phyloP scores from a whole-genome alignment of 805 yeast genomes.

The Metschnikowia vanudenii region DNA sequence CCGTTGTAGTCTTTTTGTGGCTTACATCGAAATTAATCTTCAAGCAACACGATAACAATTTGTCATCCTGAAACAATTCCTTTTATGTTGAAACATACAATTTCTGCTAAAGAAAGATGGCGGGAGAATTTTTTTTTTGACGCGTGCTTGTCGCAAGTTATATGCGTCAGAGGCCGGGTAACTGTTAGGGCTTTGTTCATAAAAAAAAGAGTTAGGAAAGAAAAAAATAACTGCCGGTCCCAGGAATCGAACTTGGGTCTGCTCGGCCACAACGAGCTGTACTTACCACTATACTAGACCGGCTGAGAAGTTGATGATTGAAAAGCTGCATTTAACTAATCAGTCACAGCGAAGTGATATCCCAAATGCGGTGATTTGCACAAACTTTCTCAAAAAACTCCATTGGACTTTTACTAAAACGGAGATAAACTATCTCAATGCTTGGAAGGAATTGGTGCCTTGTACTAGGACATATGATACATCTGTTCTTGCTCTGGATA shows the following conservation, averaged over 20 bases:
- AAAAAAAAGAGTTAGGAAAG: neutral
- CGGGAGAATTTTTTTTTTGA: neutral
- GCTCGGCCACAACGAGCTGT: constrained; percentile 72
- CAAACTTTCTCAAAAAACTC: no score
- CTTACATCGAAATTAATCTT: constrained; percentile 50
- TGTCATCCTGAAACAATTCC: constrained; percentile 23
- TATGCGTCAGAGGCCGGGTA: constrained; percentile 15
- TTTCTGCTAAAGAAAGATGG: constrained; percentile 6
- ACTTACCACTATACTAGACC: constrained; percentile 67
- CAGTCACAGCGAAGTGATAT: no score
- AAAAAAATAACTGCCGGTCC: constrained; percentile 52
- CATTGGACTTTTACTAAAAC: no score
- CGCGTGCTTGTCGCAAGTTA: constrained; percentile 3
- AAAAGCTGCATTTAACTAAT: no score
- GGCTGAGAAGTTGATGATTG: constrained; percentile 17
- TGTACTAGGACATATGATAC: no score
- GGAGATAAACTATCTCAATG: no score
- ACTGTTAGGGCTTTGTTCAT: constrained; percentile 11
- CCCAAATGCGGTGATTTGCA: no score
- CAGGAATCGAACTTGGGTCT: constrained; percentile 75
- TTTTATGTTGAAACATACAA: constrained; percentile 15
- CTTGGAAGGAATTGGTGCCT: no score
- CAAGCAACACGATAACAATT: constrained; percentile 26
- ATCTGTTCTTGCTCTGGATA: no score
- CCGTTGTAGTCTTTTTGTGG: constrained; percentile 93